Evolutionary conservation across 192 early-diverging fungal genomes (phyloP).

Genomic region (Umbelopsis ramanniana): DNA sequence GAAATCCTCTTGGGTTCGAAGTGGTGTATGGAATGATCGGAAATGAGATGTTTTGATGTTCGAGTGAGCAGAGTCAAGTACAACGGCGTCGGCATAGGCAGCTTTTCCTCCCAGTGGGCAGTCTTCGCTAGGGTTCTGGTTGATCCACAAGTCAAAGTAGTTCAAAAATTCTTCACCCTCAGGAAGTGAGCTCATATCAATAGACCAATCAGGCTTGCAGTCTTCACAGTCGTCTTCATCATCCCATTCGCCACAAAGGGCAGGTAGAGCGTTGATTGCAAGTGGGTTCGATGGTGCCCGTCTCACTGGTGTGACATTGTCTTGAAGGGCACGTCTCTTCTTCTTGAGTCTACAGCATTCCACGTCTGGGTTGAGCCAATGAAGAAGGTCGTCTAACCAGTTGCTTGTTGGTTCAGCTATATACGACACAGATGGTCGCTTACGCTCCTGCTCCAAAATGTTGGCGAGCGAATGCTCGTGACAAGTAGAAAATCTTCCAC

Average conservation of each 20-base stretch:
- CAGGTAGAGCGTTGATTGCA: slow-evolving; percentile 24
- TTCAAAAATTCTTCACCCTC: slow-evolving; percentile 60
- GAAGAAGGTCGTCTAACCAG: slow-evolving; percentile 69
- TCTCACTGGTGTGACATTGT: background rate
- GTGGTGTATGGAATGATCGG: slow-evolving; percentile 62
- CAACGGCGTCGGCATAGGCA: slow-evolving; percentile 65
- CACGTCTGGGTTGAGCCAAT: slow-evolving; percentile 65
- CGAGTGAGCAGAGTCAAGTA: slow-evolving; percentile 35
- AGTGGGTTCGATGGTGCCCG: background rate
- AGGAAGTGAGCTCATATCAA: slow-evolving; percentile 60
- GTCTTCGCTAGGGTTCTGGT: slow-evolving; percentile 49
- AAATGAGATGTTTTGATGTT: slow-evolving; percentile 62
- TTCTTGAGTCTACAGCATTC: slow-evolving; percentile 61
- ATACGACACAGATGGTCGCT: slow-evolving; percentile 59
- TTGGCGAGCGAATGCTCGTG: slow-evolving; percentile 56
- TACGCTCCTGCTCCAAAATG: slow-evolving; percentile 66
- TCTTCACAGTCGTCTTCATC: slow-evolving; percentile 55
- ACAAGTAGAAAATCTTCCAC: slow-evolving; percentile 63
- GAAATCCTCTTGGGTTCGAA: slow-evolving; percentile 60
- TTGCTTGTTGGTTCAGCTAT: slow-evolving; percentile 64
- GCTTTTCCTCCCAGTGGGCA: slow-evolving; percentile 70
- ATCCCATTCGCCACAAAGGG: slow-evolving; percentile 53
- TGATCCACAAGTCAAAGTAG: slow-evolving; percentile 57
- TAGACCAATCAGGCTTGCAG: slow-evolving; percentile 48
- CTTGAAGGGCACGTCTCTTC: slow-evolving; percentile 18